Conservation (phyloP, 2,329 filamentous ascomycete species). For the Oidium heveae region DNA sequence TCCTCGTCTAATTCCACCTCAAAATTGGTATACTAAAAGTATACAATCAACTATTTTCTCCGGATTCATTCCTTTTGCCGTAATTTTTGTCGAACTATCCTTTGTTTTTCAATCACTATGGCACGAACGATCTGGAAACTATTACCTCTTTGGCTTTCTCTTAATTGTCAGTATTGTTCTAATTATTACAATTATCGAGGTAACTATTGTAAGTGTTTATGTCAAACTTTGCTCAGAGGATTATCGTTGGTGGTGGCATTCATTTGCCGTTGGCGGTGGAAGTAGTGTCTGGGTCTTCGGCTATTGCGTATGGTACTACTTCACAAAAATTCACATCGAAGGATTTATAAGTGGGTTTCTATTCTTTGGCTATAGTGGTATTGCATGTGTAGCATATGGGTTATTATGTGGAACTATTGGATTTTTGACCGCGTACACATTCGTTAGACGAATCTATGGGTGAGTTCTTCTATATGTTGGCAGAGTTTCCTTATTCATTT, state of each 20-base stretch:
- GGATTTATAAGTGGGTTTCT: slow-evolving; percentile 57
- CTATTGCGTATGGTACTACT: slow-evolving; percentile 69
- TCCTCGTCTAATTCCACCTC: slow-evolving; percentile 46
- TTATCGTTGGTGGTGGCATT: slow-evolving; percentile 84
- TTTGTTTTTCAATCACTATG: slow-evolving; percentile 73
- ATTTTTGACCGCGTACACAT: slow-evolving; percentile 62
- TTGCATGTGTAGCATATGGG: slow-evolving; percentile 61
- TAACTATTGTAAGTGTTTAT: slow-evolving; percentile 64
- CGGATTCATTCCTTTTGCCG: slow-evolving; percentile 60
- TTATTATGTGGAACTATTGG: slow-evolving; percentile 63
- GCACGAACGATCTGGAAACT: slow-evolving; percentile 79
- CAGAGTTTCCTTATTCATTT: neutral
- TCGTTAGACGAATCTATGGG: slow-evolving; percentile 64
- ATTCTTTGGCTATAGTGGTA: slow-evolving; percentile 66
- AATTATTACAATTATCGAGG: slow-evolving; percentile 54
- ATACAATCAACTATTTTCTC: slow-evolving; percentile 41
- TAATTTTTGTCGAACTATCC: slow-evolving; percentile 68
- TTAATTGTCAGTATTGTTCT: slow-evolving; percentile 48
- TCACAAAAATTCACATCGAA: slow-evolving; percentile 53
- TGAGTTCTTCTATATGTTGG: slow-evolving; percentile 20
- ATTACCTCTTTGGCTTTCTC: slow-evolving; percentile 76
- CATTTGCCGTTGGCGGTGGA: slow-evolving; percentile 53
- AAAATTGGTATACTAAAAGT: slow-evolving; percentile 49
- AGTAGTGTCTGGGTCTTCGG: slow-evolving; percentile 60
- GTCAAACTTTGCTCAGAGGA: slow-evolving; percentile 65